Evolutionary conservation across 2,329 filamentous ascomycete genomes (phyloP).

Genomic region (Colletotrichum limetticola): DNA sequence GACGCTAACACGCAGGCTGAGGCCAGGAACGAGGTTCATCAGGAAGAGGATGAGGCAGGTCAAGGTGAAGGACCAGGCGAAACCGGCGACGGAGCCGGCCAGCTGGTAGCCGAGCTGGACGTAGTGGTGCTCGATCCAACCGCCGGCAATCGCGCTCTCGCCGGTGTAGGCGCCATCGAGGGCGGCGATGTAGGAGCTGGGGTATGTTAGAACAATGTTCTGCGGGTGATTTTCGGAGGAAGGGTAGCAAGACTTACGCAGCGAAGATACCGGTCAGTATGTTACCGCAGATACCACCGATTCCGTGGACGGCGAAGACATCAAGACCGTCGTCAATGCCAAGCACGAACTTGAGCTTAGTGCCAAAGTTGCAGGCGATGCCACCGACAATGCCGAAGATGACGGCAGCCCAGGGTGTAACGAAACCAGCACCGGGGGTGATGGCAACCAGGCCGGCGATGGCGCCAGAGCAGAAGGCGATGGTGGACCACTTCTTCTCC

Average conservation of each 20-base stretch:
- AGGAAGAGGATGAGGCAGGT: constrained; percentile 76
- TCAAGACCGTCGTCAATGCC: constrained; percentile 89
- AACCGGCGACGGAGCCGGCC: constrained; percentile 72
- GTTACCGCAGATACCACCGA: constrained; percentile 86
- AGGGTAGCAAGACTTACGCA: constrained; percentile 58
- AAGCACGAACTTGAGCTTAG: constrained; percentile 81
- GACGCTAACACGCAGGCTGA: constrained; percentile 73
- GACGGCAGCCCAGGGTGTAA: constrained; percentile 72
- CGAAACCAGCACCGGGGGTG: constrained; percentile 87
- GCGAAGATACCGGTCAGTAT: constrained; percentile 82
- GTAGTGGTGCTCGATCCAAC: constrained; percentile 78
- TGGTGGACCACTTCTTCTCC: constrained; percentile 93
- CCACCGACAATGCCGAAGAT: constrained; percentile 70
- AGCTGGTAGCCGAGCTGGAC: constrained; percentile 78
- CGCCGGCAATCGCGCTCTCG: constrained; percentile 59
- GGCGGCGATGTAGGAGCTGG: constrained; percentile 74
- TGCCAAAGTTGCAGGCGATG: constrained; percentile 83
- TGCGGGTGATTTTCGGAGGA: constrained; percentile 11
- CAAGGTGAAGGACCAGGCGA: constrained; percentile 74
- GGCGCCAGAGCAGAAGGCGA: constrained; percentile 91
- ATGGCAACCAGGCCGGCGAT: constrained; percentile 91
- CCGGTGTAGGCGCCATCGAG: constrained; percentile 72
- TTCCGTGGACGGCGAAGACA: constrained; percentile 89
- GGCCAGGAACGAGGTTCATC: constrained; percentile 77
- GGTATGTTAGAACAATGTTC: background rate